phyloP scores from a whole-genome alignment of 2,329 filamentous ascomycete genomes.

The Penicillium occitanis region DNA sequence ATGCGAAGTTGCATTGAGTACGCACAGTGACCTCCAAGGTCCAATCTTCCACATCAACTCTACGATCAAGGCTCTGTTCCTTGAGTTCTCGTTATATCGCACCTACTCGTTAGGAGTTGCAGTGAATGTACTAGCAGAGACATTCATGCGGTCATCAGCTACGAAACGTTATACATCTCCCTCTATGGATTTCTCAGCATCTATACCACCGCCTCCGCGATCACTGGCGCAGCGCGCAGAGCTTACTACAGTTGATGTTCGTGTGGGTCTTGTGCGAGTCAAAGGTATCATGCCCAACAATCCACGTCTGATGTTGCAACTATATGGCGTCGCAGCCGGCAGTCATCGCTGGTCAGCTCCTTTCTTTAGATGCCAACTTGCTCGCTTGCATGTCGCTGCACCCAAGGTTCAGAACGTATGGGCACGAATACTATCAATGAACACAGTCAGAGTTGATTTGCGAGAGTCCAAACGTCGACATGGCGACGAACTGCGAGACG shows the following conservation, averaged over 20 bases:
- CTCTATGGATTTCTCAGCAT: slow-evolving; percentile 24
- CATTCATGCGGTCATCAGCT: slow-evolving; percentile 51
- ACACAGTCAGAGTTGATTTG: slow-evolving; percentile 75
- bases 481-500: slow-evolving; percentile 62
- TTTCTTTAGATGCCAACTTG: slow-evolving; percentile 72
- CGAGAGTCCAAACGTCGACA: slow-evolving; percentile 72
- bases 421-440: slow-evolving; percentile 83
- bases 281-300: slow-evolving; percentile 87
- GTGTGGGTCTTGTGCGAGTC: slow-evolving; percentile 76
- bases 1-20: slow-evolving; percentile 83
- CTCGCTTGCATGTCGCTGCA: slow-evolving; percentile 83
- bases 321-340: slow-evolving; percentile 78
- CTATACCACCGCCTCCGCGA: slow-evolving; percentile 31
- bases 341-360: slow-evolving; percentile 85
- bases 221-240: slow-evolving; percentile 51
- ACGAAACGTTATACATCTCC: slow-evolving; percentile 23
- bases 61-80: slow-evolving; percentile 71
- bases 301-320: slow-evolving; percentile 85
- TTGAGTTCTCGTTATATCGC: slow-evolving; percentile 90
- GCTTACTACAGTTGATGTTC: slow-evolving; percentile 77
- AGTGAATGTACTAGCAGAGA: slow-evolving; percentile 68
- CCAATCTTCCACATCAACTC: slow-evolving; percentile 86
- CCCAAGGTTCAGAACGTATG: slow-evolving; percentile 80
- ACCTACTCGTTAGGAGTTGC: slow-evolving; percentile 89
- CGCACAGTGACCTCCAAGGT: slow-evolving; percentile 80